Conservation (phyloP, 495 filamentous ascomycete species). For the Aspergillus conjunctus region DNA sequence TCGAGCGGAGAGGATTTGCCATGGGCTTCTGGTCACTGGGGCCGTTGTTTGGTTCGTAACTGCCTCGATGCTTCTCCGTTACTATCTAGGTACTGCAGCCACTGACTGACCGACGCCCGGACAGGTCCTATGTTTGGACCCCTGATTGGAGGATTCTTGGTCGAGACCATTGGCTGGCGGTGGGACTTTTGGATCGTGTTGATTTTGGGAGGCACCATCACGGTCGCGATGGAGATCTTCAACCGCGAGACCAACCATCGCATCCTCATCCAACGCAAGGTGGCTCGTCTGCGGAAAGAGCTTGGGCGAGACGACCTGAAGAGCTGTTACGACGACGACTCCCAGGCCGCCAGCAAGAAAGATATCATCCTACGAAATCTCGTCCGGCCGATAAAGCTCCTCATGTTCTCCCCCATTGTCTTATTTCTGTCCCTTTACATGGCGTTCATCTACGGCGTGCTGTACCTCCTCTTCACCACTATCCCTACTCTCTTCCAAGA, state of each 20-base stretch:
- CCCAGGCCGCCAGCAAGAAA: slow-evolving; percentile 36
- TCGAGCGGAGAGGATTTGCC: slow-evolving; percentile 39
- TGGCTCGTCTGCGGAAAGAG: slow-evolving; percentile 54
- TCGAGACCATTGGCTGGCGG: slow-evolving; percentile 5
- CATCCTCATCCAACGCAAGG: slow-evolving; percentile 71
- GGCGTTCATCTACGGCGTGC: slow-evolving; percentile 36
- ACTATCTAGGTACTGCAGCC: too few species aligned
- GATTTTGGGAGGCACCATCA: slow-evolving; percentile 37
- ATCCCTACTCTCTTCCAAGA: slow-evolving; percentile 38
- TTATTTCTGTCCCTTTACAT: slow-evolving; percentile 37
- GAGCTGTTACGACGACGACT: background rate
- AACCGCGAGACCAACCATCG: slow-evolving; percentile 71
- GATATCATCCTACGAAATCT: slow-evolving; percentile 38
- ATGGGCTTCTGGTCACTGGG: slow-evolving; percentile 55
- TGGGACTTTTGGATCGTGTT: slow-evolving; percentile 51
- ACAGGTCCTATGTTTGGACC: slow-evolving; percentile 1
- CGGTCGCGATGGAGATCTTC: slow-evolving; percentile 47
- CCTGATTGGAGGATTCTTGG: slow-evolving; percentile 1
- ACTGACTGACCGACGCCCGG: background rate
- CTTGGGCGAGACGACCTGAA: slow-evolving; percentile 47
- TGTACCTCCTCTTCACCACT: slow-evolving; percentile 47
- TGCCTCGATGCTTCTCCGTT: background rate
- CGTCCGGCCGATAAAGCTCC: slow-evolving; percentile 33
- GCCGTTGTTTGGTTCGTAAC: slow-evolving; percentile 51
- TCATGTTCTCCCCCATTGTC: slow-evolving; percentile 41